Evolutionary conservation across 192 early-diverging fungal species (phyloP).

Genomic region (Entophlyctis helioformis): DNA sequence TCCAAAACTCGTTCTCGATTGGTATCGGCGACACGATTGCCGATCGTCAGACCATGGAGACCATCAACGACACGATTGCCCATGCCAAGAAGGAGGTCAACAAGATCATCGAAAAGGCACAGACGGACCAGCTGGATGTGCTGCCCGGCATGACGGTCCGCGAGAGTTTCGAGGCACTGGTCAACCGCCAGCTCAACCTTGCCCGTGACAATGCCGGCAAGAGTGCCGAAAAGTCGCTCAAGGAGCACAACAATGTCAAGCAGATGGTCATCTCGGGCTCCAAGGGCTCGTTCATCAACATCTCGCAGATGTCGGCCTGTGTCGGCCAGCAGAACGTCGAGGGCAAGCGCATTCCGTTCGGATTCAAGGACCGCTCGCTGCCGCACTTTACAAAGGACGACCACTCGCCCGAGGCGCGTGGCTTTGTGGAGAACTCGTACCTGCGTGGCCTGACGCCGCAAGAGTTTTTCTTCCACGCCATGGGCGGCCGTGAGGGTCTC

Average conservation of each 20-base stretch:
- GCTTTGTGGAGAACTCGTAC: slow-evolving; percentile 85
- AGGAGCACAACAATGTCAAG: slow-evolving; percentile 88
- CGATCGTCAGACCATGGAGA: slow-evolving; percentile 65
- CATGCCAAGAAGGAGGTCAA: slow-evolving; percentile 67
- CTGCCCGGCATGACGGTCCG: slow-evolving; percentile 86
- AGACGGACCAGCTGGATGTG: slow-evolving; percentile 68
- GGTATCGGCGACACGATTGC: slow-evolving; percentile 97
- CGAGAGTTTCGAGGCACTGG: slow-evolving; percentile 80
- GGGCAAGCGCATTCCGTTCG: slow-evolving; percentile 95
- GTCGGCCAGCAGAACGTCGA: slow-evolving; percentile 99
- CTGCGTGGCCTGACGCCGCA: slow-evolving; percentile 87
- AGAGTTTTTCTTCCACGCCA: slow-evolving; percentile 99
- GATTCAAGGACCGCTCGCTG: slow-evolving; percentile 86
- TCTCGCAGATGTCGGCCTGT: slow-evolving; percentile 96
- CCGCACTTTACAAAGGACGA: slow-evolving; percentile 99
- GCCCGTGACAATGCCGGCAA: slow-evolving; percentile 90
- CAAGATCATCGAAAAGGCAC: slow-evolving; percentile 68
- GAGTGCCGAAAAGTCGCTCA: slow-evolving; percentile 63
- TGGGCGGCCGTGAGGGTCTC: slow-evolving; percentile 99
- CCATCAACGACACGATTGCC: slow-evolving; percentile 64
- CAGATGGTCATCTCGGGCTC: slow-evolving; percentile 95
- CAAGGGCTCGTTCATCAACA: slow-evolving; percentile 92
- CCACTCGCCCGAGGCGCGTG: slow-evolving; percentile 79
- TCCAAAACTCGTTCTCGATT: slow-evolving; percentile 90
- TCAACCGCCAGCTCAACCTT: slow-evolving; percentile 76